Evolutionary conservation across 192 early-diverging fungal species (phyloP), one percentile per base, ranked within the genome.

Genomic region (Linnemannia zychae): DNA sequence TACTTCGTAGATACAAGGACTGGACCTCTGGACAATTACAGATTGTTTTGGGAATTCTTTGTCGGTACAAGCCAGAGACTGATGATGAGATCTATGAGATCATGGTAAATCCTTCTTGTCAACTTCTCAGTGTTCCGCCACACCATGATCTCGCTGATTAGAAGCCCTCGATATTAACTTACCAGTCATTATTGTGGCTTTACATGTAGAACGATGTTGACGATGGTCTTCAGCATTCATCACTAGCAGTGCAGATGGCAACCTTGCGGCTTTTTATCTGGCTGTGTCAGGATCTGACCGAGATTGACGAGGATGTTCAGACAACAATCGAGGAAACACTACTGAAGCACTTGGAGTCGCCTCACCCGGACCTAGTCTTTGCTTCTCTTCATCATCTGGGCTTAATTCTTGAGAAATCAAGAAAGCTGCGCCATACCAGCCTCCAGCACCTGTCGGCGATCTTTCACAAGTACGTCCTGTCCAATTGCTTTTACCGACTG

Each of bases 21-120:
- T 88, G 83, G 74, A 88, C 44, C 57, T 33, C 77, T 31, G 60
- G 69, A 71, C 87, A 88, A 38, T 66, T 86, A 20, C 84, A 85
- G 48, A 50, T 88, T 37, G 50, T 88, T 11, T 52, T 88, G 9
- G 67, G 72, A 18, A 72, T 79, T 5, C 83, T 88, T 18, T 79
- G 73, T 74, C 67, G 83, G 53, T 88, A 86, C 68, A 79, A 82
- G 53, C 87, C 87, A 13, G 40, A 72, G 28, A 72, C 67, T 0
- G 84, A 81, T 63, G 80, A 88, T 37, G 87, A 88, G 52, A 66
- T 82, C 9, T 88, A 82, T 67, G 87, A 85, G 44, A 88, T 88
- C 20, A 81, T 88, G 87, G 87, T 85, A 81, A 65, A 66, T 16
- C 24, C 22, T 22, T 24, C 49, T 18, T 34, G 33, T 33, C 16